These are phyloP conservation scores for Ustilaginoidea virens DNA, from an alignment of 2,329 filamentous ascomycete genomes.

Conservation along the genomic window DNA sequence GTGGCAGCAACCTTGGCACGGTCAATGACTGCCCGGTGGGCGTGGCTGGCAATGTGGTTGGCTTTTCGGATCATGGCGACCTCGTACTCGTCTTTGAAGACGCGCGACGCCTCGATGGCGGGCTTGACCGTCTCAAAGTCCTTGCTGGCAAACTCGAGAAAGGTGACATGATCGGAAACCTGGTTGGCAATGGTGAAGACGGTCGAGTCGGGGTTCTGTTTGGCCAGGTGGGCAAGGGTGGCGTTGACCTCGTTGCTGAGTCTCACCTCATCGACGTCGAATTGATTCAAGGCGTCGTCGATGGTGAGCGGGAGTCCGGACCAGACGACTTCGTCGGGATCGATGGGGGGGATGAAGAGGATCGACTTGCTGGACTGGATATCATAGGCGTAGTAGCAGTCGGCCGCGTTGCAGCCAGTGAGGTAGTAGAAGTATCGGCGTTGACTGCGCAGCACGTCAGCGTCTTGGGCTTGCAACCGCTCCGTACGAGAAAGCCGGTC, in stretches of 20 bases:
- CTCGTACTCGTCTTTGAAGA: constrained; percentile 62
- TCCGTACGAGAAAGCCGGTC: neutral
- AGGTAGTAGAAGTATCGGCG: constrained; percentile 92
- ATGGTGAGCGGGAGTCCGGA: constrained; percentile 68
- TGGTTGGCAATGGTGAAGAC: constrained; percentile 69
- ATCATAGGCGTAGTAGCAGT: constrained; percentile 71
- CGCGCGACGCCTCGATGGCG: constrained; percentile 53
- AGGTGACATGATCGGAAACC: constrained; percentile 55
- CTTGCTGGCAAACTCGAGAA: constrained; percentile 52
- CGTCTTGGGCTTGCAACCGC: too few relatives aligned
- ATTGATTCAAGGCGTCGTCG: constrained; percentile 59
- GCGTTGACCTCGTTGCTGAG: constrained; percentile 61
- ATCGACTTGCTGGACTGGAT: constrained; percentile 57
- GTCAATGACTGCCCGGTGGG: constrained; percentile 47
- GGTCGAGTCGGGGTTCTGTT: constrained; percentile 22
- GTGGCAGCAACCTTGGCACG: constrained; percentile 50
- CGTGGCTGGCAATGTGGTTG: constrained; percentile 52
- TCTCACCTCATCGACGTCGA: constrained; percentile 68
- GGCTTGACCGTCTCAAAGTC: constrained; percentile 40
- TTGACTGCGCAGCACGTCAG: too few relatives aligned
- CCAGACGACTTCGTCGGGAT: constrained; percentile 88
- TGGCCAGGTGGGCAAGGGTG: constrained; percentile 41
- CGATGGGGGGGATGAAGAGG: constrained; percentile 79
- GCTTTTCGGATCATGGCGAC: constrained; percentile 58
- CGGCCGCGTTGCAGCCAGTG: constrained; percentile 66